Evolutionary conservation across 2,329 filamentous ascomycete genomes (phyloP), one percentile per base, ranked within the genome.

Genomic region (Alternaria conjuncta): DNA sequence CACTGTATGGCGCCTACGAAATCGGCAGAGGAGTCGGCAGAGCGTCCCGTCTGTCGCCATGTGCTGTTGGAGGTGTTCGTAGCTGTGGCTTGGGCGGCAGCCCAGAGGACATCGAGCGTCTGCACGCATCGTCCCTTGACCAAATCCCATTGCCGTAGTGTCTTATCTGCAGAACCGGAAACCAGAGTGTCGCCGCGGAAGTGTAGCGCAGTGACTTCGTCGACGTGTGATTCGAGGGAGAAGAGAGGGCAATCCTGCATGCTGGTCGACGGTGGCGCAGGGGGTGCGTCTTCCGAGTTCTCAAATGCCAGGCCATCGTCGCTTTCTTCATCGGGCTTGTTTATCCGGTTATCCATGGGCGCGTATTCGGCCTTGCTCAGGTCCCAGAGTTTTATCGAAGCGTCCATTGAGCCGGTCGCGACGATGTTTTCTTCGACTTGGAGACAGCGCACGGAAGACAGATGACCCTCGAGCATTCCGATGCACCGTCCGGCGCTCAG

Each of bases 71-170:
- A 86, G 3, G 87, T 85, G 55, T 86, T 86, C 59, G 92, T 86
- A 25, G 71, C 70, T 6, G 88, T 90, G 43, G 93, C 93, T 82
- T 97, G 94, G 3, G 96, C 94, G 5, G 96, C 94, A 10, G 96
- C 96, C 96, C 96, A 99, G 79, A 99, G 92, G 7, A 99, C 95
- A 80, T 99, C 96, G 53, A 99, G 85, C 3, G 96, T 99, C 81
- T 99, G 96, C 57, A 99, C 92, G 79, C 96, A 98, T 53, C 96
- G 91, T n/a, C 96, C 96, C 79, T 94, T 97, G 74, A 95, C 92
- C 54, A 99, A 86, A 83, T 99, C 96, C 96, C 96, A 99, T 79
- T 99, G 96, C 47, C 96, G 90, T 59, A 99, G 85, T 1, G 96
- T 99, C 85, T 99, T 99, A 83, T 99, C 96, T 1, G 96, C 92